Conservation (phyloP, 1,284 basidiomycete genomes). For the Ceratobasidium sp. region DNA sequence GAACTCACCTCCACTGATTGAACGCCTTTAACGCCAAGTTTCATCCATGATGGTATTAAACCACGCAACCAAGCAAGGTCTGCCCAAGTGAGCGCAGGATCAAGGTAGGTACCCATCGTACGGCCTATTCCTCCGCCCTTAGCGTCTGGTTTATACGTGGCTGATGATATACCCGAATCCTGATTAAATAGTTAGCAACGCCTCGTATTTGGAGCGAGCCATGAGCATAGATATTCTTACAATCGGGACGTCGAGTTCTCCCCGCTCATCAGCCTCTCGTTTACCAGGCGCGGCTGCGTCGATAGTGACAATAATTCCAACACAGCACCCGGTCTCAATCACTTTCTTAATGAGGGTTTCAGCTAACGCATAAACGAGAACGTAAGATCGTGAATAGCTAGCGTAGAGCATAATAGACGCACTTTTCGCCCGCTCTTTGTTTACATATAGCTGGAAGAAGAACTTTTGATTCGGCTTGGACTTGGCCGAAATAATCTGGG, state of each 20-base stretch:
- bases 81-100: conserved; percentile 48
- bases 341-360: conserved; percentile 80
- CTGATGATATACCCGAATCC: conserved; percentile 41
- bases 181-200: not conserved
- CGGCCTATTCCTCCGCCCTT: conserved; percentile 47
- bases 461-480: conserved; percentile 73
- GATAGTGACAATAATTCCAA: conserved; percentile 91
- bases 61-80: conserved; percentile 49
- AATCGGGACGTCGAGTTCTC: conserved; percentile 55
- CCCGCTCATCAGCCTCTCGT: conserved; percentile 79
- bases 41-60: conserved; percentile 43
- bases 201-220: not conserved
- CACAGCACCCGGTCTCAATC: conserved; percentile 75
- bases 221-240: conserved; percentile 34
- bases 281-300: conserved; percentile 91
- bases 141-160: conserved; percentile 44
- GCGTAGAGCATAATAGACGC: not conserved
- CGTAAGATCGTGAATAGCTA: not conserved
- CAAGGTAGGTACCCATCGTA: conserved; percentile 49
- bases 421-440: conserved; percentile 71
- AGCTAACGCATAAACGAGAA: conserved; percentile 58
- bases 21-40: conserved; percentile 47
- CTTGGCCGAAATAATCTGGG: conserved; percentile 74
- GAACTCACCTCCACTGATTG: conserved; percentile 47
- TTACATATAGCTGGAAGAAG: conserved; percentile 90